A percentile compares a stretch with the other conserved stretches of the same genome.
These are phyloP conservation scores for Citrus trifoliata DNA, from an alignment of 345 rosid species.

Conservation along the genomic window DNA sequence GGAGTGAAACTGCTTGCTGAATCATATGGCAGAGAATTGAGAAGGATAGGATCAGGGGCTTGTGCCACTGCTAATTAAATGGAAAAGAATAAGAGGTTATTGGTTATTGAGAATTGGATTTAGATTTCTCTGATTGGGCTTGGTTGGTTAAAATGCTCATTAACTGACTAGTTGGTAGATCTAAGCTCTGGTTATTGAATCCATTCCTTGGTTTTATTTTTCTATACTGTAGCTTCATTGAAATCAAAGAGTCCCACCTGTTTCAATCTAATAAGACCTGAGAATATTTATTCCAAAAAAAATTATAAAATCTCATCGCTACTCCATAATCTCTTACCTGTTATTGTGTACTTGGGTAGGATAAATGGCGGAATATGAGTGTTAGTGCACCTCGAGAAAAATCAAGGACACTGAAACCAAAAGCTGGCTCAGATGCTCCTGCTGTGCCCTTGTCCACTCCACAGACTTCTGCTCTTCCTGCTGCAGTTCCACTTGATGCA, in stretches of 20 bases:
- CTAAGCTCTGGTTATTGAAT: not conserved
- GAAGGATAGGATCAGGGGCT: not conserved
- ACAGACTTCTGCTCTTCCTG: slow-evolving; percentile 17
- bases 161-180: not conserved
- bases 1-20: not conserved
- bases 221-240: not conserved
- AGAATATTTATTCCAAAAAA: not conserved
- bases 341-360: slow-evolving; percentile 36
- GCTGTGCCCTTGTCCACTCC: slow-evolving; percentile 15
- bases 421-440: slow-evolving; percentile 35
- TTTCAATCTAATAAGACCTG: not conserved
- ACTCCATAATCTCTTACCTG: not conserved
- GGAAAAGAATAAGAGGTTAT: not conserved
- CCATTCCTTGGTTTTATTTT: not conserved
- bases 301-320: not conserved
- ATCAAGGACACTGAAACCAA: slow-evolving; percentile 45
- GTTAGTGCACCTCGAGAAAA: slow-evolving; percentile 59
- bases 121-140: not conserved
- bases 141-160: not conserved
- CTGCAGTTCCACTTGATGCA: slow-evolving; percentile 21
- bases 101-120: not conserved
- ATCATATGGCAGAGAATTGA: not conserved
- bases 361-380: slow-evolving; percentile 90
- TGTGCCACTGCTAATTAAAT: not conserved
- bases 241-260: not conserved